Conservation (phyloP, 345 rosid species). For the Euphorbia pulcherrima region DNA sequence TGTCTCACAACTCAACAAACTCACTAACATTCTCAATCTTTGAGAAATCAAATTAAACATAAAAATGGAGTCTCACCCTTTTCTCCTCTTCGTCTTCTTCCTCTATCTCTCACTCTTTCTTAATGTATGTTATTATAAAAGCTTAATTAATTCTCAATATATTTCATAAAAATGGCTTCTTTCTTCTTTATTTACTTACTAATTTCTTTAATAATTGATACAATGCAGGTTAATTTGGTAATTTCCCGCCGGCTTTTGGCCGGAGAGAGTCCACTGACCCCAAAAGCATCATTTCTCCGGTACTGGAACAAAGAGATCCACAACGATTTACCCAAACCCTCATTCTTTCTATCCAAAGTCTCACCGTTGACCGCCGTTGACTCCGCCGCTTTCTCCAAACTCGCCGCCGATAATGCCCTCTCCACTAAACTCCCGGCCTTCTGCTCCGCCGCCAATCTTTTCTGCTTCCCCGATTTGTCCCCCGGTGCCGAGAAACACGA, state of each 20-base stretch:
- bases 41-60: neutral
- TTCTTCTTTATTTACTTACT: too few relatives aligned
- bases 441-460: slow-evolving; percentile 76
- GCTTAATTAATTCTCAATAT: too few relatives aligned
- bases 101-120: slow-evolving; percentile 6
- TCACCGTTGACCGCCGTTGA: slow-evolving; percentile 69
- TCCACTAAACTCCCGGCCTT: slow-evolving; percentile 56
- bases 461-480: slow-evolving; percentile 55
- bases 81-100: neutral
- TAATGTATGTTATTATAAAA: slow-evolving; percentile 10
- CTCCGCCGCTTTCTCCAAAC: slow-evolving; percentile 59
- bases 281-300: slow-evolving; percentile 66
- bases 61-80: slow-evolving; percentile 11
- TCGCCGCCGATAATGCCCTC: slow-evolving; percentile 58
- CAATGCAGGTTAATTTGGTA: slow-evolving; percentile 24
- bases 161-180: too few relatives aligned
- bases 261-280: slow-evolving; percentile 64
- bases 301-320: slow-evolving; percentile 84
- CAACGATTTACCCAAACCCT: slow-evolving; percentile 38
- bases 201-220: neutral
- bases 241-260: neutral
- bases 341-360: slow-evolving; percentile 66
- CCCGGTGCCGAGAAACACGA: slow-evolving; percentile 14
- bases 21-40: slow-evolving; percentile 15
- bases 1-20: slow-evolving; percentile 13